phyloP scores from a whole-genome alignment of 345 rosid species.

The Salix caprea region DNA sequence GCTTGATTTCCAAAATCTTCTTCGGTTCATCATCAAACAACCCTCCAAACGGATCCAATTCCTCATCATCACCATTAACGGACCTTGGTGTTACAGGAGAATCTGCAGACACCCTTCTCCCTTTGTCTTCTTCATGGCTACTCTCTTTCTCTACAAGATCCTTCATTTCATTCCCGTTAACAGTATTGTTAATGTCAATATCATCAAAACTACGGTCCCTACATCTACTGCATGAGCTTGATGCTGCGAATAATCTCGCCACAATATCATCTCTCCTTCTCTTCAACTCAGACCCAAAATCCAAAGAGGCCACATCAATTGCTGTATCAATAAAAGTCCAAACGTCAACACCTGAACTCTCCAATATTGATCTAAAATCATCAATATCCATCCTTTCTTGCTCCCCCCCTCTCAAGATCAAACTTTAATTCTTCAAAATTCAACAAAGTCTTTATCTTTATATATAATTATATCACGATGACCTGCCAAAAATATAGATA shows the following conservation, averaged over 20 bases:
- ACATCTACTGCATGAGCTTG: conserved; percentile 45
- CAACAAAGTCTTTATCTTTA: not conserved
- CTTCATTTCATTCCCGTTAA: conserved; percentile 26
- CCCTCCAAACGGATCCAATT: conserved; percentile 72
- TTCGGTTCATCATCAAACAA: conserved; percentile 94
- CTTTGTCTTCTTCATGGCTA: conserved; percentile 16
- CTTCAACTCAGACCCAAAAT: conserved; percentile 61
- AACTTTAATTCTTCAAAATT: not conserved
- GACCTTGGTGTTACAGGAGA: conserved; percentile 50
- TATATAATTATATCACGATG: not conserved
- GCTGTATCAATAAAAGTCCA: conserved; percentile 91
- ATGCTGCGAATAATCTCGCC: conserved; percentile 65
- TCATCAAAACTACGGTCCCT: conserved; percentile 53
- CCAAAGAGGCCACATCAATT: conserved; percentile 70
- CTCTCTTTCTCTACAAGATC: conserved; percentile 27
- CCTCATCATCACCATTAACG: conserved; percentile 11
- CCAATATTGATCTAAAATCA: conserved; percentile 70
- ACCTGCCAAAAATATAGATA: not conserved
- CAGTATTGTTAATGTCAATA: conserved; percentile 14
- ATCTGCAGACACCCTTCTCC: conserved; percentile 29
- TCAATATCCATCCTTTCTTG: conserved; percentile 63
- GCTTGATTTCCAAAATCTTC: conserved; percentile 74
- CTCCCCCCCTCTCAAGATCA: not conserved
- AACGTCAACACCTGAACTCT: conserved; percentile 79
- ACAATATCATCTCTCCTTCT: conserved; percentile 72